Evolutionary conservation across 1,284 basidiomycete species (phyloP).

Genomic region (Boletus hoseneyae): DNA sequence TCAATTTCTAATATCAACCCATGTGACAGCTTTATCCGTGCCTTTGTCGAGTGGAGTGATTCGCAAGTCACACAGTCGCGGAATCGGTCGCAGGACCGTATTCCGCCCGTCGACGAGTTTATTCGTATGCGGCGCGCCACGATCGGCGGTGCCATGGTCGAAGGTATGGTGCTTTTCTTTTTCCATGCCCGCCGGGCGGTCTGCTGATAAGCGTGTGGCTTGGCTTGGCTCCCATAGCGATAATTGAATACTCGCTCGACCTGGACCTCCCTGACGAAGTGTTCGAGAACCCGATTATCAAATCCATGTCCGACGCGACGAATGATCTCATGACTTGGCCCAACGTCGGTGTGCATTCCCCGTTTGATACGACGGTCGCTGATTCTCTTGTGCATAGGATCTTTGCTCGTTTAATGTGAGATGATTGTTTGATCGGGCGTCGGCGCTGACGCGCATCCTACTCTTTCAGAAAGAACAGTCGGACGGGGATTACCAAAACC

Average conservation of each 20-base stretch:
- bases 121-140: constrained; percentile 42
- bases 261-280: constrained; percentile 44
- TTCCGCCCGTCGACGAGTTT: constrained; percentile 43
- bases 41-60: constrained; percentile 39
- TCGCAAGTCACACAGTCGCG: constrained; percentile 41
- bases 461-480: constrained; percentile 44
- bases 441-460: too few relatives aligned
- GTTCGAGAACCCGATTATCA: constrained; percentile 39
- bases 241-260: constrained; percentile 47
- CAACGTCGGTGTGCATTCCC: constrained; percentile 35
- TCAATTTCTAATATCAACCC: neutral
- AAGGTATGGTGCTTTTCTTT: constrained; percentile 31
- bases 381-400: constrained; percentile 32
- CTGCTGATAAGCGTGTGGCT: neutral
- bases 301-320: constrained; percentile 43
- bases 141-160: constrained; percentile 44
- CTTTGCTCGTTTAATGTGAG: constrained; percentile 48
- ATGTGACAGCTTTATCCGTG: constrained; percentile 35
- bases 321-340: constrained; percentile 51
- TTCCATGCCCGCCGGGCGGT: neutral
- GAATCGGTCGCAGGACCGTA: constrained; percentile 37
- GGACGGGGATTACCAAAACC: constrained; percentile 49
- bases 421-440: too few relatives aligned
- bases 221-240: constrained; percentile 28
- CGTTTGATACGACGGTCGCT: constrained; percentile 4